Evolutionary conservation across 768 basidiomycete genomes (phyloP), one percentile per base, ranked within the genome.

Genomic region (Panellus pusillus): DNA sequence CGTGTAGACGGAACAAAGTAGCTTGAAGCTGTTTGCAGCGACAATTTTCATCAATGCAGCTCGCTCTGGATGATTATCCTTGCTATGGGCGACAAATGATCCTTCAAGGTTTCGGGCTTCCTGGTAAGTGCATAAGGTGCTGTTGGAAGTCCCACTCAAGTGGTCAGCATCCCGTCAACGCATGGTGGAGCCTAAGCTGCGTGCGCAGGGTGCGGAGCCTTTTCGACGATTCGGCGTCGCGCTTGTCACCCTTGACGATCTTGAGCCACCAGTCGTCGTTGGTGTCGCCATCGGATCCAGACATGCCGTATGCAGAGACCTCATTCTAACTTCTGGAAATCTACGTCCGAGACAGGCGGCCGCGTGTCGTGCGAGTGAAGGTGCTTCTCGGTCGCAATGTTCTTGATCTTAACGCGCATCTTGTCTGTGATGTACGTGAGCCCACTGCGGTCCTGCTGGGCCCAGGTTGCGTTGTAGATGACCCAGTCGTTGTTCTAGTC

Each of bases 301-400:
- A n/a, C n/a, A n/a, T n/a, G n/a, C n/a, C n/a, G n/a, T n/a, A n/a
- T n/a, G n/a, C 93, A 2, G 93, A 95, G 1, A 98, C 95, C 68
- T 99, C 97, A 65, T n/a, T n/a, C n/a, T n/a, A n/a, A n/a, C n/a
- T 98, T 95, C 74, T 99, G 97, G 76, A 98, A 99, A 63, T 99
- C 97, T 41, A 98, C 96, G 42, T 99, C 97, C 29, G 91, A 93
- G 13, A 99, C 86, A 15, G 95, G 93, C 5, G 97, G 93, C 19
- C n/a, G n/a, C n/a, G n/a, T n/a, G n/a, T n/a, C n/a, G n/a, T n/a
- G n/a, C n/a, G n/a, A n/a, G n/a, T n/a, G n/a, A n/a, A n/a, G n/a
- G n/a, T n/a, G n/a, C n/a, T n/a, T n/a, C n/a, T n/a, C n/a, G n/a
- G n/a, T n/a, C n/a, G n/a, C n/a, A n/a, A n/a, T n/a, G n/a, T n/a